Percentiles rank a stretch among this genome's conserved stretches.
Evolutionary conservation across 1,284 basidiomycete species (phyloP).

Genomic region (Heterobasidion irregulare): DNA sequence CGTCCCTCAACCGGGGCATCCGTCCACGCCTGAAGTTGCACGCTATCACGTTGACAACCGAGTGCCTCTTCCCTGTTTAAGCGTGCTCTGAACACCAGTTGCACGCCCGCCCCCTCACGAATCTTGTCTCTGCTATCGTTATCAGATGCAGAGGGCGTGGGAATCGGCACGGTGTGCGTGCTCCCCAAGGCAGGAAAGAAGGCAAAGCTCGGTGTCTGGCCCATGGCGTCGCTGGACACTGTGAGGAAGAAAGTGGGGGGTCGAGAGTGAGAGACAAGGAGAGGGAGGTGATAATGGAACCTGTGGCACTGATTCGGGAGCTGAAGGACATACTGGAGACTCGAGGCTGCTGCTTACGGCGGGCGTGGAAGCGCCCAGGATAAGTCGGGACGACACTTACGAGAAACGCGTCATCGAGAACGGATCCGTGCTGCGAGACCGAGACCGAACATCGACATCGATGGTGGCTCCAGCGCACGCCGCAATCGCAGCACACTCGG

Average conservation of each 20-base stretch:
- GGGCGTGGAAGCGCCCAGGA: neutral
- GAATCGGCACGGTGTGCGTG: constrained; percentile 9
- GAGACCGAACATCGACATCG: too few relatives aligned
- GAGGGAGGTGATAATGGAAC: too few relatives aligned
- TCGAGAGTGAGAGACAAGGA: neutral
- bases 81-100: constrained; percentile 30
- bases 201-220: constrained; percentile 2
- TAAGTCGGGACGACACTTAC: neutral
- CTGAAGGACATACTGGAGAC: neutral
- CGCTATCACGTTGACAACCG: constrained; percentile 22
- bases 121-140: neutral
- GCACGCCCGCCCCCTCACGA: constrained; percentile 11
- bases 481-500: too few relatives aligned
- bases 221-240: neutral
- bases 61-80: constrained; percentile 23
- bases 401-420: too few relatives aligned
- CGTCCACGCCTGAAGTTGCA: constrained; percentile 38
- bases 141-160: constrained; percentile 1
- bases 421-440: too few relatives aligned
- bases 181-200: constrained; percentile 12
- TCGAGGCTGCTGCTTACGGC: neutral
- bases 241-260: neutral
- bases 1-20: constrained; percentile 23
- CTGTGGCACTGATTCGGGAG: neutral
- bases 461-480: too few relatives aligned